Evolutionary conservation across 371 early-diverging fungal species (phyloP).

Genomic region (Mucor irregularis): DNA sequence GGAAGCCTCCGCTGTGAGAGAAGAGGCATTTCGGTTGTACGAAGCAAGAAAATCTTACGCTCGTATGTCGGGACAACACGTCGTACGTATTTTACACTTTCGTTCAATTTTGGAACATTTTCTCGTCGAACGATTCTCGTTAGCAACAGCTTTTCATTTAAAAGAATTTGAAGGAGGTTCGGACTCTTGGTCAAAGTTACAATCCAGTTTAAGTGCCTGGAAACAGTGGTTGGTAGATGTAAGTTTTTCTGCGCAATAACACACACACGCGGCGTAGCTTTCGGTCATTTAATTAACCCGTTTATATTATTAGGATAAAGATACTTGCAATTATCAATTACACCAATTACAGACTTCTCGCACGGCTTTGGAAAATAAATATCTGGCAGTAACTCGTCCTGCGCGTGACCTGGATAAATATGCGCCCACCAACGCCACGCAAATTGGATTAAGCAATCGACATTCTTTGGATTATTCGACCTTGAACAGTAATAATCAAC

Average conservation of each 20-base stretch:
- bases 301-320: slow-evolving; percentile 31
- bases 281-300: not conserved
- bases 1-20: slow-evolving; percentile 65
- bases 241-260: too few relatives aligned
- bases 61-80: slow-evolving; percentile 49
- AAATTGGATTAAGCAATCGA: slow-evolving; percentile 9
- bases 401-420: slow-evolving; percentile 35
- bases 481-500: slow-evolving; percentile 5
- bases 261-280: too few relatives aligned
- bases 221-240: slow-evolving; percentile 47
- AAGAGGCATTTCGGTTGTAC: slow-evolving; percentile 70
- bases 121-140: slow-evolving; percentile 41
- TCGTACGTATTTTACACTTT: slow-evolving; percentile 44
- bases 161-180: slow-evolving; percentile 39
- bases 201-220: slow-evolving; percentile 36
- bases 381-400: slow-evolving; percentile 36
- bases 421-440: slow-evolving; percentile 2
- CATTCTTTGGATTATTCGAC: slow-evolving; percentile 33
- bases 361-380: slow-evolving; percentile 31
- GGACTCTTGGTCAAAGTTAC: slow-evolving; percentile 40
- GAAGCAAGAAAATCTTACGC: slow-evolving; percentile 69
- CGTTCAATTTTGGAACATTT: slow-evolving; percentile 43
- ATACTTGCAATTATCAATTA: slow-evolving; percentile 44
- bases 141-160: slow-evolving; percentile 38
- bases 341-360: slow-evolving; percentile 22